Evolutionary conservation across 2,329 filamentous ascomycete species (phyloP).

Genomic region (Colletotrichum falcatum): DNA sequence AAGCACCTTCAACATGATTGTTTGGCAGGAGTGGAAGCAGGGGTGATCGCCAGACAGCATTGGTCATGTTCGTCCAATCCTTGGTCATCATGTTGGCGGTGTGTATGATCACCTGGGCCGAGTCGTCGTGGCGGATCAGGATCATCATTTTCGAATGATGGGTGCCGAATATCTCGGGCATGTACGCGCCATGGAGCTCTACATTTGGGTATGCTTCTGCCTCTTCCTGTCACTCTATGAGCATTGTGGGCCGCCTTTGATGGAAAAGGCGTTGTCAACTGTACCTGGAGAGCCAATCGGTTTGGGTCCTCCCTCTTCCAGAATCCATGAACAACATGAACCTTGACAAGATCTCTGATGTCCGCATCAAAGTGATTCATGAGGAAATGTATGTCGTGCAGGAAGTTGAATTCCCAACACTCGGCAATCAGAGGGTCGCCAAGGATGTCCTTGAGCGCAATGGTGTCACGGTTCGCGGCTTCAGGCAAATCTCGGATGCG

Average conservation of each 20-base stretch:
- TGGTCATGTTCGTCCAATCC: conserved; percentile 91
- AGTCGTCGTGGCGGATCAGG: conserved; percentile 81
- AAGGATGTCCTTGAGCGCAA: conserved; percentile 75
- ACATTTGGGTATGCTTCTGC: conserved; percentile 75
- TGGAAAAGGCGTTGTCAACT: conserved; percentile 38
- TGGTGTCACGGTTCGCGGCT: conserved; percentile 71
- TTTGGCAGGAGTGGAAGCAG: conserved; percentile 65
- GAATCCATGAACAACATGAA: conserved; percentile 71
- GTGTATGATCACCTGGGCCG: conserved; percentile 83
- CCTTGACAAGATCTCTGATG: conserved; percentile 59
- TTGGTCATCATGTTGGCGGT: conserved; percentile 92
- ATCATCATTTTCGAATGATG: conserved; percentile 91
- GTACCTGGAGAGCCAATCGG: conserved; percentile 69
- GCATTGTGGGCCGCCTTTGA: neutral
- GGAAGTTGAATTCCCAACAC: conserved; percentile 78
- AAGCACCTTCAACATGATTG: neutral
- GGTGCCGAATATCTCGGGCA: conserved; percentile 88
- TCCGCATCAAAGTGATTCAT: conserved; percentile 66
- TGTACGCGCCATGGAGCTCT: conserved; percentile 77
- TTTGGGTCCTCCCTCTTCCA: conserved; percentile 76
- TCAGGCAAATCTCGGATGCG: conserved; percentile 73
- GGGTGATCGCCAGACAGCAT: conserved; percentile 84
- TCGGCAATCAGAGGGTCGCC: conserved; percentile 80
- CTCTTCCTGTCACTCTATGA: conserved; percentile 61
- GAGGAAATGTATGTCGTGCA: conserved; percentile 71